Conservation (phyloP, 805 yeast genomes). For the Blastobotrys attinorum region DNA sequence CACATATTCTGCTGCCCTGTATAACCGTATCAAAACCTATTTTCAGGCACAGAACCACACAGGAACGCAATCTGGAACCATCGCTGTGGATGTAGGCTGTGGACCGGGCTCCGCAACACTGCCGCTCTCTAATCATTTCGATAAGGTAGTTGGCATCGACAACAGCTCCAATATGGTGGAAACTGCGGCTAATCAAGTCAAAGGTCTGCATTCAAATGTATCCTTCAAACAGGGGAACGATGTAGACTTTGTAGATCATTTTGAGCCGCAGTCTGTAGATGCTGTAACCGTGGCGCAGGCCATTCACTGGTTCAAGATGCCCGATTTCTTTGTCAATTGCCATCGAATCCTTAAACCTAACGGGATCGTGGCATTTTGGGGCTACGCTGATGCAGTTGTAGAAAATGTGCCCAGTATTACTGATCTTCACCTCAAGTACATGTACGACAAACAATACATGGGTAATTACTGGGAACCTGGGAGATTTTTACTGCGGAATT, state of each 20-base stretch:
- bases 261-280: constrained; percentile 38
- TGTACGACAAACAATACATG: constrained; percentile 36
- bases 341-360: constrained; percentile 43
- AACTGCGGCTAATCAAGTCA: constrained; percentile 32
- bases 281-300: constrained; percentile 75
- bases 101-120: constrained; percentile 73
- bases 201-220: constrained; percentile 7
- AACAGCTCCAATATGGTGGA: constrained; percentile 48
- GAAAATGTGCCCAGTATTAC: constrained; percentile 34
- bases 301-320: constrained; percentile 68
- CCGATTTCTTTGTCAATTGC: constrained; percentile 43
- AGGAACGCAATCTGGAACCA: constrained; percentile 14
- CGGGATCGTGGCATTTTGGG: constrained; percentile 73
- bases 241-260: constrained; percentile 14
- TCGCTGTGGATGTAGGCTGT: constrained; percentile 67
- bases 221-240: constrained; percentile 15
- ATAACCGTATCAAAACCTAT: constrained; percentile 34
- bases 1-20: constrained; percentile 49
- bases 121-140: constrained; percentile 39
- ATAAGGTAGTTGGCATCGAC: constrained; percentile 56
- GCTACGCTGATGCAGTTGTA: constrained; percentile 68
- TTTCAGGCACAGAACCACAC: constrained; percentile 34
- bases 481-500: constrained; percentile 41
- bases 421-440: constrained; percentile 42
- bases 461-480: constrained; percentile 87